Base-by-base conservation (phyloP, 192 early-diverging fungal species). In the Glomus cerebriforme region DNA sequence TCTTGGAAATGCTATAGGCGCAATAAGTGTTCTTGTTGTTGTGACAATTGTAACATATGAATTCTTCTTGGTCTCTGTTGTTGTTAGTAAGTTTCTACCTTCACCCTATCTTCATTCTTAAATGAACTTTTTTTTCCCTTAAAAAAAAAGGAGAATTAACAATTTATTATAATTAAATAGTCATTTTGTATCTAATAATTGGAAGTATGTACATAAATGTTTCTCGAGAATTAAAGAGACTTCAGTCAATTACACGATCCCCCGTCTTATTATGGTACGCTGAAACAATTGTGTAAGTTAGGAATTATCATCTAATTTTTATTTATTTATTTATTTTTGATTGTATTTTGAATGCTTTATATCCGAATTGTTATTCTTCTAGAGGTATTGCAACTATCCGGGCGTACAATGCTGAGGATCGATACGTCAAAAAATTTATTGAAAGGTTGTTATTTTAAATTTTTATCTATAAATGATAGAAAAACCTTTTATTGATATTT, bases 191-290 rank as follows among this genome's bases (percentile, higher is more conserved):
- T 62, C n/a, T 69, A 17, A 47, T n/a, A 35, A 67, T 59, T 27
- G 64, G 49, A 71, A 47, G 26, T 10, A 73, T 34, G 39, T 67
- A 70, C 12, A 66, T 79, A 59, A 75, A 77, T 37, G 58, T 81
- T 7, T 82, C 82, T 17, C 90, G 97, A 43, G 96, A 98, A 81
- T 85, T 99, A 70, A 98, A 99, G 88, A 91, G 96, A 29, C 79
- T 97, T 47, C 93, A 96, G 66, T 92, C 92, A 24, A 75, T 85
- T 60, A 78, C 77, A 5, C 63, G 77, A 37, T n/a, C 77, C 24
- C 29, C 82, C 2, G 24, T 80, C 2, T 45, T 88, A 27, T 82
- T 81, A 80, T 94, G 84, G 90, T 82, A 47, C 45, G n/a, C 82
- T 65, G 79, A 37, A 77, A 83, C 78, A 34, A 75, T 58, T 49